Evolutionary conservation across 208 protist species (phyloP).

Genomic region (Trypanosoma mega): DNA sequence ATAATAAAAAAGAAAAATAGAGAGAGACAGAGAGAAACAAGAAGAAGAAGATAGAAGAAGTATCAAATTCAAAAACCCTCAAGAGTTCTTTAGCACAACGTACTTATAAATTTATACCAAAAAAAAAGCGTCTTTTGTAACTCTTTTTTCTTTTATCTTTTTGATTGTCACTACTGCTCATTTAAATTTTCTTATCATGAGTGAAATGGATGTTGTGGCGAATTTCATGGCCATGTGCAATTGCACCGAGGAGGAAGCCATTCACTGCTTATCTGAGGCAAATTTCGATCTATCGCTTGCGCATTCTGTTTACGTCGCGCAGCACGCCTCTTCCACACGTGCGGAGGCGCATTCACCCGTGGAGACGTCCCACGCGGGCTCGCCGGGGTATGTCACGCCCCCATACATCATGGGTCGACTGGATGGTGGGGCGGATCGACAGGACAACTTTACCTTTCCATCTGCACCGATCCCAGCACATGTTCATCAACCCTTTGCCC

Average conservation of each 20-base stretch:
- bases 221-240: conserved; percentile 72
- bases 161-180: too few relatives aligned
- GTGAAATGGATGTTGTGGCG: conserved; percentile 44
- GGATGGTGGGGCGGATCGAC: conserved; percentile 15
- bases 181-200: conserved; percentile 24
- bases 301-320: conserved; percentile 36
- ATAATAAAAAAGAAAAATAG: conserved; percentile 3
- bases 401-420: conserved; percentile 24
- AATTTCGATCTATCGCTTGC: conserved; percentile 61
- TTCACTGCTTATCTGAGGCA: conserved; percentile 45
- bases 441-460: conserved; percentile 6
- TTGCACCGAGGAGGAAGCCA: conserved; percentile 56
- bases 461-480: not conserved
- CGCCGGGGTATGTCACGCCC: conserved; percentile 26
- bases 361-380: conserved; percentile 4
- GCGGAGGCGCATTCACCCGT: not conserved
- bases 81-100: too few relatives aligned
- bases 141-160: too few relatives aligned
- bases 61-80: too few relatives aligned
- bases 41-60: too few relatives aligned
- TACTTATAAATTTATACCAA: too few relatives aligned
- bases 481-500: not conserved
- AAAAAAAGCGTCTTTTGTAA: too few relatives aligned
- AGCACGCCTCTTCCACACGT: not conserved
- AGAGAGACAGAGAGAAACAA: not conserved